Percentiles rank a stretch among this genome's conserved stretches.
phyloP scores from a whole-genome alignment of 2,329 filamentous ascomycete species.

The Alternaria incomplexa region DNA sequence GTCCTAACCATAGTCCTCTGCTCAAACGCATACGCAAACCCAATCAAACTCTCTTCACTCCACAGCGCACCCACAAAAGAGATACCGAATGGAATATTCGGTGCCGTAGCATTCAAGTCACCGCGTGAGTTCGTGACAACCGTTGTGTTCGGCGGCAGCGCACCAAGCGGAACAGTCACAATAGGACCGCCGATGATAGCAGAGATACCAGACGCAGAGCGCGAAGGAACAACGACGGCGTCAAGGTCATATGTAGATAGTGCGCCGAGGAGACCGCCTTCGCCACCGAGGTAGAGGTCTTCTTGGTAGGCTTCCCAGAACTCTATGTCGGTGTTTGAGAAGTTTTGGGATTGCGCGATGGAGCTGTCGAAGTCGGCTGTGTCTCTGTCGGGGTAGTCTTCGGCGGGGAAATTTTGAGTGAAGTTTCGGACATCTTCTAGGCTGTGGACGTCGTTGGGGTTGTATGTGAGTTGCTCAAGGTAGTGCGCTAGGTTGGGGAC shows the following conservation, averaged over 20 bases:
- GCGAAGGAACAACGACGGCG: constrained; percentile 66
- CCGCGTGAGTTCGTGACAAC: constrained; percentile 56
- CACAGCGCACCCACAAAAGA: constrained; percentile 67
- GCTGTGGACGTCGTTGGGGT: constrained; percentile 62
- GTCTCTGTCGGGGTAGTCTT: constrained; percentile 68
- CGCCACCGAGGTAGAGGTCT: constrained; percentile 61
- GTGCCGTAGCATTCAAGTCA: constrained; percentile 60
- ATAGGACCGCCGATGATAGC: constrained; percentile 66
- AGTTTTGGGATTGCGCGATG: constrained; percentile 53
- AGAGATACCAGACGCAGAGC: constrained; percentile 55
- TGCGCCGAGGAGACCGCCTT: constrained; percentile 67
- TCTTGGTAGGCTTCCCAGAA: constrained; percentile 65
- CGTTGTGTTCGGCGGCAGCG: constrained; percentile 57
- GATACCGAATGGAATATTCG: constrained; percentile 66
- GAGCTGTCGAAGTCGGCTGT: constrained; percentile 63
- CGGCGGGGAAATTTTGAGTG: constrained; percentile 59
- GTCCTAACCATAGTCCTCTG: constrained; percentile 61
- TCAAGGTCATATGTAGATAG: constrained; percentile 63
- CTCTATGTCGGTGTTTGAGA: constrained; percentile 61
- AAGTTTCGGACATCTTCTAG: constrained; percentile 62
- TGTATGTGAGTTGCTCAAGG: constrained; percentile 61
- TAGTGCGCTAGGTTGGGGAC: constrained; percentile 63
- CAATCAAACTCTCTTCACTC: constrained; percentile 67
- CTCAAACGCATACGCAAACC: constrained; percentile 72
- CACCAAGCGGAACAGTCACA: constrained; percentile 68